Evolutionary conservation across 208 protist species (phyloP).

Genomic region (Trichomonas tenax): DNA sequence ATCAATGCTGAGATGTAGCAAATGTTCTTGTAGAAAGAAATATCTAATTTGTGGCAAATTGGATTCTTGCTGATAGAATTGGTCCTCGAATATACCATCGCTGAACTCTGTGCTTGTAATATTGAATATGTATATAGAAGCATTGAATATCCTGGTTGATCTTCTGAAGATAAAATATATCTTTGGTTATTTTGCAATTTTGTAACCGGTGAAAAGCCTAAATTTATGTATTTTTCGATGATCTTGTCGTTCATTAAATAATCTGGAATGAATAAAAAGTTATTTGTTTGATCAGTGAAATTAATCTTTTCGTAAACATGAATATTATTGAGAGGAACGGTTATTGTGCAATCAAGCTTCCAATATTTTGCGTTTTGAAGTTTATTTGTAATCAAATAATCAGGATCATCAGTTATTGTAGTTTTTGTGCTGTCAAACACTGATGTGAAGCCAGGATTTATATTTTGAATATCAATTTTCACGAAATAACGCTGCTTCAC

Average conservation of each 20-base stretch:
- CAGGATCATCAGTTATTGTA: background rate
- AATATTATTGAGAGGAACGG: background rate
- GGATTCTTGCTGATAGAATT: background rate
- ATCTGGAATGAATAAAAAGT: background rate
- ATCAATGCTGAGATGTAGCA: background rate
- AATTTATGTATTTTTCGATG: background rate
- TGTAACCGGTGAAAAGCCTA: background rate
- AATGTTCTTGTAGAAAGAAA: background rate
- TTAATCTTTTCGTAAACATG: background rate
- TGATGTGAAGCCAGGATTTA: background rate
- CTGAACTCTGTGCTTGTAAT: background rate
- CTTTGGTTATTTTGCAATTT: background rate
- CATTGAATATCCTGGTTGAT: background rate
- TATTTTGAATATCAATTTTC: background rate
- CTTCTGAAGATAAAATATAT: background rate
- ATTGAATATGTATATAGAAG: background rate
- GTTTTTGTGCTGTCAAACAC: background rate
- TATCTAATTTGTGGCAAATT: background rate
- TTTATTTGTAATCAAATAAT: background rate
- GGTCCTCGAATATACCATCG: background rate
- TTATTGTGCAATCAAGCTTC: background rate
- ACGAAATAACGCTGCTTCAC: background rate
- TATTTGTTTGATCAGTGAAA: background rate
- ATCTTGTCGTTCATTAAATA: background rate
- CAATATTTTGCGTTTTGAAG: background rate